phyloP scores from a whole-genome alignment of 2,329 filamentous ascomycete genomes.

The Xylariales sp. region DNA sequence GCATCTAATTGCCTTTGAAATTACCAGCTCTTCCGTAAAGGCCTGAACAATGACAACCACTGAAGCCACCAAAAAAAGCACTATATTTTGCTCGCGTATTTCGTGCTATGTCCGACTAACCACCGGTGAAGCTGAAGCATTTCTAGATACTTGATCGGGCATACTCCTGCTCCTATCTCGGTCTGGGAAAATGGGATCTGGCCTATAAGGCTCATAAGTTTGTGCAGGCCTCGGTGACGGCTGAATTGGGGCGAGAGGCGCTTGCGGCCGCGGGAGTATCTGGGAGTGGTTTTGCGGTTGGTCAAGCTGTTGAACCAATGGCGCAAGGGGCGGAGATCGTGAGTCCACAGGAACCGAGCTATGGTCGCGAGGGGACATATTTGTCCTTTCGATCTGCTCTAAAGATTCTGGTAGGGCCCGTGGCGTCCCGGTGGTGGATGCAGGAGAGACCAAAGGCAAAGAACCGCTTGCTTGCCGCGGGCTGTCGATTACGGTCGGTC shows the following conservation, averaged over 20 bases:
- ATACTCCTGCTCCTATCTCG: slow-evolving; percentile 49
- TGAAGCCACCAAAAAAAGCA: slow-evolving; percentile 14
- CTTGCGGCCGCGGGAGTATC: slow-evolving; percentile 45
- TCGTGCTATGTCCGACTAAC: slow-evolving; percentile 44
- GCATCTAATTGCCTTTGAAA: slow-evolving; percentile 14
- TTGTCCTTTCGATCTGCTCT: slow-evolving; percentile 48
- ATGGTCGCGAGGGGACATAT: slow-evolving; percentile 47
- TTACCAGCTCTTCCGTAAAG: slow-evolving; percentile 5
- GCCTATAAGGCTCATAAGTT: slow-evolving; percentile 45
- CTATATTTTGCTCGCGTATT: slow-evolving; percentile 6
- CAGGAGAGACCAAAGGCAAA: slow-evolving; percentile 47
- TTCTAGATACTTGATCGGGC: slow-evolving; percentile 46
- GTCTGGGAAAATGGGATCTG: slow-evolving; percentile 51
- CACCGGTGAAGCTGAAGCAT: slow-evolving; percentile 46
- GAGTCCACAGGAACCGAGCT: slow-evolving; percentile 42
- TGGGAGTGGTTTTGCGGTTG: slow-evolving; percentile 42
- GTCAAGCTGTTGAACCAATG: slow-evolving; percentile 45
- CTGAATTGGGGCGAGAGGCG: slow-evolving; percentile 42
- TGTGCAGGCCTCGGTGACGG: slow-evolving; percentile 42
- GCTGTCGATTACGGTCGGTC: slow-evolving; percentile 44
- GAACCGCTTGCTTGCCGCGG: slow-evolving; percentile 43
- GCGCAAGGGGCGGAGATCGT: slow-evolving; percentile 47
- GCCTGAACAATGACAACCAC: slow-evolving; percentile 9
- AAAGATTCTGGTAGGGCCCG: slow-evolving; percentile 48
- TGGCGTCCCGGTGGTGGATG: slow-evolving; percentile 47